These are phyloP conservation scores for Phaeodactylum tricornutum DNA, from an alignment of 108 stramenopile genomes.

Conservation along the genomic window DNA sequence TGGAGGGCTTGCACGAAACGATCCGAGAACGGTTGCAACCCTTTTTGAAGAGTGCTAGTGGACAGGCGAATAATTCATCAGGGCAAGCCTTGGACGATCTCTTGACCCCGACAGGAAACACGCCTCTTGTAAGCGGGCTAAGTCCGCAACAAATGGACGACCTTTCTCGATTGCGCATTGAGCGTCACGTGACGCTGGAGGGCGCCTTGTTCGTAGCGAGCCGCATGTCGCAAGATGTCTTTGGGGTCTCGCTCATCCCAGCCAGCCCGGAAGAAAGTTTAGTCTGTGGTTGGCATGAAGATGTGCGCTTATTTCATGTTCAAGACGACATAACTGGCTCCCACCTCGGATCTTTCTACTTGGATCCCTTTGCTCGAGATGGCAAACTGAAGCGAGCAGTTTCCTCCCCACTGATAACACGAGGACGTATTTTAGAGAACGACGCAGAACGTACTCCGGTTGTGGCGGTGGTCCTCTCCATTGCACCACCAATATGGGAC, in stretches of 20 bases:
- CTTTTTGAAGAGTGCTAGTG: background rate
- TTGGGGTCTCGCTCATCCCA: slow-evolving; percentile 1
- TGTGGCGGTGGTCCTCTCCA: background rate
- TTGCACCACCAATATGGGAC: slow-evolving; percentile 15
- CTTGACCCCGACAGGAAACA: background rate
- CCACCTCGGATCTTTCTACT: slow-evolving; percentile 8
- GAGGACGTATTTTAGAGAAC: background rate
- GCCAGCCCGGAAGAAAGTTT: background rate
- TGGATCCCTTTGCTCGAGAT: slow-evolving; percentile 10
- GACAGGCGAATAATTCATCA: background rate
- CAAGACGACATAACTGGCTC: background rate
- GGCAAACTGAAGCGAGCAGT: slow-evolving; percentile 4
- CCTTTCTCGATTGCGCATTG: background rate
- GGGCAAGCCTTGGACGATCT: background rate
- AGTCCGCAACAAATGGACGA: background rate
- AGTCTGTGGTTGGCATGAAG: slow-evolving; percentile 1
- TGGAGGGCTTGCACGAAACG: background rate
- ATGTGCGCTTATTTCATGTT: slow-evolving; percentile 11
- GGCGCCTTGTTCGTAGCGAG: background rate
- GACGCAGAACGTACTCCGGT: background rate
- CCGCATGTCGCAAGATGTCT: background rate
- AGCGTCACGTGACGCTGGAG: slow-evolving; percentile 8
- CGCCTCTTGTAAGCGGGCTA: background rate
- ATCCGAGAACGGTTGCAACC: background rate
- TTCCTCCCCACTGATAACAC: background rate